Evolutionary conservation across 225 moss, liverwort and hornwort species (phyloP), one percentile per base, ranked within the genome.

Genomic region (Bryoerythrophyllum caledonicum): DNA sequence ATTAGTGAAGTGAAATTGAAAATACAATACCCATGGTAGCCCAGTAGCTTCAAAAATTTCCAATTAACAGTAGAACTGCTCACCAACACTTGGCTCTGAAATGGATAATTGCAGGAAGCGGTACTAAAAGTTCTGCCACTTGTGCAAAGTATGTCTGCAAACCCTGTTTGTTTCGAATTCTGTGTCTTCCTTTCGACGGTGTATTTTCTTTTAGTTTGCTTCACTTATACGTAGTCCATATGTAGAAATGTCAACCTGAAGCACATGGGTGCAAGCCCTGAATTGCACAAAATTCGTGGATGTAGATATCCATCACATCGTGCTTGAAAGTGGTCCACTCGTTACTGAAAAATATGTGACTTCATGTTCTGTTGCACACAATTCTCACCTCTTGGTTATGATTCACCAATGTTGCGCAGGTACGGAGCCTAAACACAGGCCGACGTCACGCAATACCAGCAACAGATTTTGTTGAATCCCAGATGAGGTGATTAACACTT

Each of bases 41-140:
- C 51, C n/a, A 35, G 54, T 17, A 52, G 11, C 60, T 65, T 14
- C 15, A 43, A 60, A 25, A n/a, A 27, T 26, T 5, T 6, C 58
- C 34, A 25, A 72, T 46, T 2, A 28, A 60, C 32, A 14, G 38
- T n/a, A n/a, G n/a, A n/a, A n/a, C n/a, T n/a, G n/a, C 74, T 63
- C 68, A 63, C 59, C 25, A 44, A 52, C 41, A 25, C 32, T 24
- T 16, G 35, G 26, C 57, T 68, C 37, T 37, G 8, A 37, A 37
- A 37, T 82, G 51, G 78, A 65, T 70, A 51, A 49, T 68, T 63
- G 73, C 82, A 60, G 67, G 76, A 34, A 60, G 53, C 54, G 53
- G 34, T 27, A 21, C 52, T 61, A 62, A 37, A 60, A 7, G 5
- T 49, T 72, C 72, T 60, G 41, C 40, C 20, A 53, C 61, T 54